Base-by-base conservation (phyloP, 345 rosid genomes). In the Viola odorata region DNA sequence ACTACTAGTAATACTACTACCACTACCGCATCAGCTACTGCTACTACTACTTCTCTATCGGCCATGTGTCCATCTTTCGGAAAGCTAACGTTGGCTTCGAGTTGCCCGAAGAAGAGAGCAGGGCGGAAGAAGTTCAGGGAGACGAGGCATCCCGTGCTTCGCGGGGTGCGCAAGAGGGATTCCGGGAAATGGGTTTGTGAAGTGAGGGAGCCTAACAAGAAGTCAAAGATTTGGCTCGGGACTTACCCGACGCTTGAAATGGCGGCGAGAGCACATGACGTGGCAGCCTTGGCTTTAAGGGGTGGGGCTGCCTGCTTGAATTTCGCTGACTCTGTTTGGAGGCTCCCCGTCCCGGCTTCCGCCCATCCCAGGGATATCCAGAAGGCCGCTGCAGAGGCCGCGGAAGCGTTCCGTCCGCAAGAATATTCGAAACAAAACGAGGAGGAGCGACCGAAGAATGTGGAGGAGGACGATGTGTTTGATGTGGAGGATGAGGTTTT, bases 251-350 rank as follows among this genome's bases (percentile, higher is more conserved):
- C 86, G 0, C 83, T 78, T 3, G 94, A 92, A 68, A 92, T 89
- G 98, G 96, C 96, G 0, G 98, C 96, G 16, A 77, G 98, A 38
- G 96, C 98, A 0, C 96, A 89, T 44, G 96, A 89, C 55, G 96
- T 92, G 66, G 96, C 98, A 1, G 94, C 83, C 8, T 62, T 89
- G 0, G 84, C 96, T 0, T 61, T 91, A 49, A 80, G 89, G 73
- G 98, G 96, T 0, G 69, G 85, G n/a, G 71, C 80, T 7, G 95
- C 91, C 13, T 92, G 96, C 71, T 77, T 92, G 47, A 92, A 92
- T 74, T 92, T 87, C 16, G 96, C 96, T 0, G 98, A 92, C 74
- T 92, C 98, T 0, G 76, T 79, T 0, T 92, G 89, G 91, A 52
- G 83, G 55, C 86, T 92, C n/a, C 89, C 91, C 0, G 61, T 81